Evolutionary conservation across 176 grass and related monocot genomes (phyloP), one percentile per base, ranked within the genome.

Genomic region (Rhynchospora breviuscula): DNA sequence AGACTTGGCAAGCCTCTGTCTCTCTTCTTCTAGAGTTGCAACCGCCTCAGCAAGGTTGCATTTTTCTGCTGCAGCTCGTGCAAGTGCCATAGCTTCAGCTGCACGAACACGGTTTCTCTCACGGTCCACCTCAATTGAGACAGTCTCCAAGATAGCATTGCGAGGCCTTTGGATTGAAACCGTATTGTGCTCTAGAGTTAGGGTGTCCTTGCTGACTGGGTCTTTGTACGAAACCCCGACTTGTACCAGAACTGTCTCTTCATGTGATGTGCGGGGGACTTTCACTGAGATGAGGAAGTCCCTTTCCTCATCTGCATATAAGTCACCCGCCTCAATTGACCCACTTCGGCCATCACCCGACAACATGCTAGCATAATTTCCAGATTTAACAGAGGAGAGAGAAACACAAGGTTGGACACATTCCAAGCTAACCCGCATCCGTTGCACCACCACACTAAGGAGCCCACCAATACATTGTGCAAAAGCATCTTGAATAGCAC

Each of bases 401-500:
- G 88, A 85, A 78, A 98, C 91, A 65, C 86, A 79, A 86, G 85
- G 69, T 78, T 98, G 82, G 80, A 88, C 63, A 70, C 89, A 93
- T 43, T 94, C 84, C 82, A 95, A 79, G 43, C 21, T 62, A 74
- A 98, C 82, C 6, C 11, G 56, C 92, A 95, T 90, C 64, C 90
- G 86, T 71, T 93, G 93, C 47, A 93, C 88, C 19, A 89, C 88
- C 59, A 98, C 86, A 68, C 92, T 98, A 84, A 95, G 89, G 84
- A 98, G 95, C 80, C 96, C 93, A 58, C 93, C 93, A 51, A 98
- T 98, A 66, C 96, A 98, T 63, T 98, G 96, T 79, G 96, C 96
- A 86, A 98, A 98, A 1, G 96, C 96, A 89, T 98, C 96, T 85
- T 98, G 96, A 82, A 98, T 95, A 22, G 89, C 91, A 46, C 87